These are phyloP conservation scores for Alternaria conjuncta DNA, from an alignment of 2,329 filamentous ascomycete genomes.

Conservation along the genomic window DNA sequence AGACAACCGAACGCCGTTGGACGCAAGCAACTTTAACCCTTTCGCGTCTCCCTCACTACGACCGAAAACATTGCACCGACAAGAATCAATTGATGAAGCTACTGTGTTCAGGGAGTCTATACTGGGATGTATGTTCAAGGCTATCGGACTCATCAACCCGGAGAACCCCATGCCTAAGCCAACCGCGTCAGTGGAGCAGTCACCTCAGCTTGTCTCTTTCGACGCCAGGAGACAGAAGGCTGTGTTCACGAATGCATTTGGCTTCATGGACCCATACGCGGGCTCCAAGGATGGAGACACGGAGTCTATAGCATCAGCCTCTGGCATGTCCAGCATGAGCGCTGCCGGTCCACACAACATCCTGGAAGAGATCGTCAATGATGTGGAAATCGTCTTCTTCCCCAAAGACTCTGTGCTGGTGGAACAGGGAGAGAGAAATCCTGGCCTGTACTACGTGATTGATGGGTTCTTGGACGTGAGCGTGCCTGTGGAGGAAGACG, in stretches of 20 bases:
- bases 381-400: conserved; percentile 97
- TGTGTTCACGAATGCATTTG: conserved; percentile 85
- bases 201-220: conserved; percentile 81
- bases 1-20: conserved; percentile 54
- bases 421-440: conserved; percentile 96
- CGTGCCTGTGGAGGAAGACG: conserved; percentile 73
- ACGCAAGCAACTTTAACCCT: conserved; percentile 51
- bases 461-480: conserved; percentile 96
- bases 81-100: conserved; percentile 88
- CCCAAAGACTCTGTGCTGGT: conserved; percentile 93
- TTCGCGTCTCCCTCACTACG: conserved; percentile 44
- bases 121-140: conserved; percentile 93
- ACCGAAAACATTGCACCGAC: conserved; percentile 63
- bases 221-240: conserved; percentile 82
- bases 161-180: conserved; percentile 68
- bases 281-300: conserved; percentile 79
- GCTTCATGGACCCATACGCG: conserved; percentile 86
- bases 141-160: conserved; percentile 78
- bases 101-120: conserved; percentile 87
- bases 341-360: conserved; percentile 68
- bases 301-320: conserved; percentile 74
- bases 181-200: conserved; percentile 77
- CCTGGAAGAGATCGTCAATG: conserved; percentile 83
- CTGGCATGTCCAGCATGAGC: conserved; percentile 54
- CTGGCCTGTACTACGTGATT: conserved; percentile 95